A percentile compares a stretch with the other conserved stretches of the same genome.
Evolutionary conservation across 2,329 filamentous ascomycete species (phyloP).

Genomic region (Xylaria sp.): DNA sequence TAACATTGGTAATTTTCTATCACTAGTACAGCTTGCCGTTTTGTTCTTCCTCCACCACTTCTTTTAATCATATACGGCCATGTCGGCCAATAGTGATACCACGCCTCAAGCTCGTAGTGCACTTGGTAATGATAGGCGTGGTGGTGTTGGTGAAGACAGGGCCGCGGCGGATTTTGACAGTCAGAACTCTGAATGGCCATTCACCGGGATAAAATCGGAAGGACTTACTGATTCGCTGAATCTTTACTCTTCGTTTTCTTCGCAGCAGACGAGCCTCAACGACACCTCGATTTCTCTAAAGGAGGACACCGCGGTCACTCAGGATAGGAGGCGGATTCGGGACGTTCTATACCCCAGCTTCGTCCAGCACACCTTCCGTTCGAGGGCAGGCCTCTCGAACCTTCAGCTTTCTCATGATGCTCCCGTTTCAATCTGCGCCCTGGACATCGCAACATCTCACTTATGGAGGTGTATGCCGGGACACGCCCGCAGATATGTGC

Average conservation of each 20-base stretch:
- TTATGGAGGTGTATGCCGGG: conserved; percentile 42
- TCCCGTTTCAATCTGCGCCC: conserved; percentile 37
- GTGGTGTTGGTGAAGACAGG: no score
- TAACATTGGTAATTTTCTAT: no score
- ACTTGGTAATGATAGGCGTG: no score
- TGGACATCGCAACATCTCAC: conserved; percentile 43
- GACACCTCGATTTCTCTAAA: no score
- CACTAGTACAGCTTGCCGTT: background rate
- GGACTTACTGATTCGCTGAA: no score
- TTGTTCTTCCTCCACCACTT: background rate
- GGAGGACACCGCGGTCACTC: conserved; percentile 11
- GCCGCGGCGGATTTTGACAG: no score
- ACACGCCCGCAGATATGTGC: conserved; percentile 19
- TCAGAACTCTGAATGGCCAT: no score
- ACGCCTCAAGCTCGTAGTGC: no score
- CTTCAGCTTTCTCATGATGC: conserved; percentile 44
- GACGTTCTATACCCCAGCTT: conserved; percentile 42
- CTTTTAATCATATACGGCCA: background rate
- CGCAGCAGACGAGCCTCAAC: conserved; percentile 14
- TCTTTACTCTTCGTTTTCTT: background rate
- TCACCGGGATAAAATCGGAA: no score
- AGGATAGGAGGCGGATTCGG: conserved; percentile 39
- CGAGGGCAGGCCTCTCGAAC: conserved; percentile 41
- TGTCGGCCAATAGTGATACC: background rate
- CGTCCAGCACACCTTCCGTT: conserved; percentile 31